phyloP scores from a whole-genome alignment of 768 basidiomycete species.

The Zangia roseola region DNA sequence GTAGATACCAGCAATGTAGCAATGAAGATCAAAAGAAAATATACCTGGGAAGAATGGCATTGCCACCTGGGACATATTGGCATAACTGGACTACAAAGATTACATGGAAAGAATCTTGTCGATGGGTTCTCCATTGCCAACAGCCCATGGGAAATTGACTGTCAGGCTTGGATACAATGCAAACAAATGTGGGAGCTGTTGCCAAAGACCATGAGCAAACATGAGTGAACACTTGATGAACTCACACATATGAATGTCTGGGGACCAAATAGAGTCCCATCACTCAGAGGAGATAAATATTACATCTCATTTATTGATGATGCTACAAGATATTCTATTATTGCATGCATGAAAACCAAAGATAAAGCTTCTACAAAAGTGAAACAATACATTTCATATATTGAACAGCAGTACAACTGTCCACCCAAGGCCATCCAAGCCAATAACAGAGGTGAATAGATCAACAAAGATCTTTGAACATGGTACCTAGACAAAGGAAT shows the following conservation, averaged over 20 bases:
- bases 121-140: not conserved
- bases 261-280: not conserved
- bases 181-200: not conserved
- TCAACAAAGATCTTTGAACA: conserved; percentile 20
- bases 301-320: too few species aligned
- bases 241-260: conserved; percentile 7
- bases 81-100: not conserved
- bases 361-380: not conserved
- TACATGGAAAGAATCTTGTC: not conserved
- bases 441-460: conserved; percentile 35
- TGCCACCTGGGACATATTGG: not conserved
- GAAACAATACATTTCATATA: not conserved
- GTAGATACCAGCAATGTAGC: not conserved
- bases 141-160: not conserved
- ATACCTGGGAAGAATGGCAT: conserved; percentile 1
- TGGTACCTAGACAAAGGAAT: conserved; percentile 29
- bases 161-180: not conserved
- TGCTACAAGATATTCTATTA: not conserved
- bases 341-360: not conserved
- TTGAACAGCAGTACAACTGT: conserved; percentile 14
- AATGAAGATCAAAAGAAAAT: not conserved
- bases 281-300: not conserved
- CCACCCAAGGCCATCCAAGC: conserved; percentile 14
- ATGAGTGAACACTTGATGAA: too few species aligned
- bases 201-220: not conserved